Evolutionary conservation across 495 filamentous ascomycete species (phyloP), one percentile per base, ranked within the genome.

Genomic region (Physcia stellaris): DNA sequence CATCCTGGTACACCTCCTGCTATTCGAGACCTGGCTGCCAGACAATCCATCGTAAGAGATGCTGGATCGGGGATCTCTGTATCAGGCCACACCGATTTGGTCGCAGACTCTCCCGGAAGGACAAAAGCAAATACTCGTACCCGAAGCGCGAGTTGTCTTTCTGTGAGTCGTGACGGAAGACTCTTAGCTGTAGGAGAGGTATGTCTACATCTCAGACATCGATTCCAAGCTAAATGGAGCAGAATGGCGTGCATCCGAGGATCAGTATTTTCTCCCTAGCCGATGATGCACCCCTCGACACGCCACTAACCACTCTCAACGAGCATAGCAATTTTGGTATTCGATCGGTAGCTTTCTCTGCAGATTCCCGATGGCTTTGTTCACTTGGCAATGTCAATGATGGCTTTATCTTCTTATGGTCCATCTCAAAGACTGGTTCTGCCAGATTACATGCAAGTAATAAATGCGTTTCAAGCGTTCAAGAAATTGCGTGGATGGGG

Each of bases 321-420:
- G 92, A 96, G 46, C 90, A 98, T 57, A 82, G 75, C 0, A n/a
- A n/a, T n/a, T 94, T 83, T 49, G 90, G 90, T 24, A 83, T 98
- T 19, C 76, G 77, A 41, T 79, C 81, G 36, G 71, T 98, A 22
- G 79, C 88, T 3, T 96, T 94, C 67, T 93, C 85, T 41, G 70
- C 77, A 9, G 82, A 93, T 51, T 86, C 83, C 4, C 79, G 75
- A 48, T 93, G 83, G 58, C 66, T 98, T 13, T 88, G 92, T 3
- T 88, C 83, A 5, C 68, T 98, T 20, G 90, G 90, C 19, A 74
- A 79, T 15, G 67, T 79, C 24, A 90, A 94, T 58, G 90, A 98
- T 56, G 90, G 90, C 6, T 96, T 94, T 53, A 68, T 98, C 19
- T 87, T 90, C 46, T 68, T 96, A 29, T 98, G 90, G 86, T 70